Percentiles rank a stretch among this genome's conserved stretches.
phyloP scores from a whole-genome alignment of 495 filamentous ascomycete species.

The Thozetella sp. region DNA sequence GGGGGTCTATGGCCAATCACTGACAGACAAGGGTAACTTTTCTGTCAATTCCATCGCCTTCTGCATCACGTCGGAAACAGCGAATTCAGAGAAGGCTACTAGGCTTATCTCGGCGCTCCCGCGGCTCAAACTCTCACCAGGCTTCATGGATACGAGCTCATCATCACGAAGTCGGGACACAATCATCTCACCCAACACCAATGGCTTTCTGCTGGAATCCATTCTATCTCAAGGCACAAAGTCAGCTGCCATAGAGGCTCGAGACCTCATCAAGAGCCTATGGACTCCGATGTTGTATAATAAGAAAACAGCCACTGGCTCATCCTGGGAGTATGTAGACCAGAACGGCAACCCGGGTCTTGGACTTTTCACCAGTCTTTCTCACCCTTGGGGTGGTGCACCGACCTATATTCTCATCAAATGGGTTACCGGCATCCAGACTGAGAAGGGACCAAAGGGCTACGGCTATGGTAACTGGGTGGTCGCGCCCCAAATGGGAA shows the following conservation, averaged over 20 bases:
- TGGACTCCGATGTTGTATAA: background rate
- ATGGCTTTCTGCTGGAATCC: background rate
- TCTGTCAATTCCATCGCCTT: background rate
- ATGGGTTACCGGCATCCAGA: background rate
- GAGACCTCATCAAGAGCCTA: background rate
- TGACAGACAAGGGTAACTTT: background rate
- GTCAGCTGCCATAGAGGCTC: background rate
- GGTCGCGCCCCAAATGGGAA: background rate
- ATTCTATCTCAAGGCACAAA: background rate
- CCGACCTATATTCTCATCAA: background rate
- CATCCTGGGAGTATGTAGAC: background rate
- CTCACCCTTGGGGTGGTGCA: background rate
- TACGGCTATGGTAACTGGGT: background rate
- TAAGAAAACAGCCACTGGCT: background rate
- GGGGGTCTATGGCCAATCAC: background rate
- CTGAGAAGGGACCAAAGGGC: background rate
- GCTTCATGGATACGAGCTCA: background rate
- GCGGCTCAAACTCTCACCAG: background rate
- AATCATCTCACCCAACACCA: background rate
- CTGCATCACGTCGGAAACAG: background rate
- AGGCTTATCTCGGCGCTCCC: background rate
- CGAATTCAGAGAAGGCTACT: background rate
- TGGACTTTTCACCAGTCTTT: background rate
- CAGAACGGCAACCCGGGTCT: background rate
- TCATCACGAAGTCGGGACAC: background rate